Percentiles rank a stretch among this genome's conserved stretches.
phyloP scores from a whole-genome alignment of 768 basidiomycete species.

The Trametes coccinea region DNA sequence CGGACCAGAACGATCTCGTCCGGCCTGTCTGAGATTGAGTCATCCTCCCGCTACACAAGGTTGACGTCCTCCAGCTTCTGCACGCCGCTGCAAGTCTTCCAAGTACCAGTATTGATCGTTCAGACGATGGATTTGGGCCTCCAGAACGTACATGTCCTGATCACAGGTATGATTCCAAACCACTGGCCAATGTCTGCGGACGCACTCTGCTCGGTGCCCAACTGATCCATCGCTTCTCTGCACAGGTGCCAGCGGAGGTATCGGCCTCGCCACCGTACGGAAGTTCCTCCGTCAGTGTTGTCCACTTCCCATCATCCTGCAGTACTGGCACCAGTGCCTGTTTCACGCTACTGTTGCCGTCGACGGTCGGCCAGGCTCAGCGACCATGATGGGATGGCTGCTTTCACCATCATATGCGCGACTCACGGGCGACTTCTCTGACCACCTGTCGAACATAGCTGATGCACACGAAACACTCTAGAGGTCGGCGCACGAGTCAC shows the following conservation, averaged over 20 bases:
- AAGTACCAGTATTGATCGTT: too few relatives aligned
- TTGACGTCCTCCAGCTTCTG: too few relatives aligned
- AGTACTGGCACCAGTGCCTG: background rate
- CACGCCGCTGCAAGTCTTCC: too few relatives aligned
- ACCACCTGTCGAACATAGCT: background rate
- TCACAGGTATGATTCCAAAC: constrained; percentile 52
- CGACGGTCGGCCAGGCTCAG: background rate
- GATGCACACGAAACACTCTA: constrained; percentile 30
- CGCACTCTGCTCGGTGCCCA: background rate
- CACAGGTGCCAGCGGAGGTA: constrained; percentile 72
- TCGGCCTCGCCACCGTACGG: constrained; percentile 62
- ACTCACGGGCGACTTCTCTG: background rate
- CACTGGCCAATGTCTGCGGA: background rate
- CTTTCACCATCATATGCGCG: background rate
- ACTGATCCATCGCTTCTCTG: background rate
- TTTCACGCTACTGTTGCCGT: background rate
- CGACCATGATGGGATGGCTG: background rate
- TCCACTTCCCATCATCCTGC: background rate
- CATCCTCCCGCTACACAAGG: too few relatives aligned
- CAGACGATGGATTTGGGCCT: constrained; percentile 55
- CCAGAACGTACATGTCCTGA: constrained; percentile 61
- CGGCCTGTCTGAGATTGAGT: too few relatives aligned
- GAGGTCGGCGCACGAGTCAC: constrained; percentile 73
- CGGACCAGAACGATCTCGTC: too few relatives aligned
- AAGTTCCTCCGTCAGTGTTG: constrained; percentile 52